Percentiles rank a stretch among this genome's conserved stretches.
Conservation (phyloP, 768 basidiomycete genomes). For the Agaricus sinodeliciosus region DNA sequence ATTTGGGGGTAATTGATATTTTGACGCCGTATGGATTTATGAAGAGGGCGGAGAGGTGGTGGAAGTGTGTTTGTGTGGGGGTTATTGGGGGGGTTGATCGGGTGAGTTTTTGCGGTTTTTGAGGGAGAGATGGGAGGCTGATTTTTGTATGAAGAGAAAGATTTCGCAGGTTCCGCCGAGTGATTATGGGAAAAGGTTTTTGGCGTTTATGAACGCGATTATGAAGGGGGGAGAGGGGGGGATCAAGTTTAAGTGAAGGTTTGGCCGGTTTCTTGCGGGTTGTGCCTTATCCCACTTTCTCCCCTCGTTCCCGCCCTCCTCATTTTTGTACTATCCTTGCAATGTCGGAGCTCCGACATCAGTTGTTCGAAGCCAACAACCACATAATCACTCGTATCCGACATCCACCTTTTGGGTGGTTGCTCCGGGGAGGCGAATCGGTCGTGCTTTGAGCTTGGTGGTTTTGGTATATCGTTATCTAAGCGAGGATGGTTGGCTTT, state of each 20-base stretch:
- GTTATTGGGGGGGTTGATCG: slow-evolving; percentile 52
- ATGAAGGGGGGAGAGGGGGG: slow-evolving; percentile 78
- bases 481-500: no score
- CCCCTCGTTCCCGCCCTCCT: no score
- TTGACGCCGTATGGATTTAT: slow-evolving; percentile 75
- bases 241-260: slow-evolving; percentile 24
- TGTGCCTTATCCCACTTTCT: no score
- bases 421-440: no score
- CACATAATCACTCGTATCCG: no score
- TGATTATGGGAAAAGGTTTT: slow-evolving; percentile 89
- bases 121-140: slow-evolving; percentile 2
- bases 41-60: slow-evolving; percentile 85
- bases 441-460: no score
- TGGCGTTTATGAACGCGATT: slow-evolving; percentile 75
- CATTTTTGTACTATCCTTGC: no score
- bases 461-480: no score
- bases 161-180: slow-evolving; percentile 88
- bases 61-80: slow-evolving; percentile 72
- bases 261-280: no score
- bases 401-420: no score
- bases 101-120: slow-evolving; percentile 48
- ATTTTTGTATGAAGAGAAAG: slow-evolving; percentile 55
- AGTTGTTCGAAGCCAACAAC: no score
- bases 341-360: no score
- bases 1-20: slow-evolving; percentile 95